phyloP scores from a whole-genome alignment of 768 basidiomycete genomes.

The Pleurotus djamor region DNA sequence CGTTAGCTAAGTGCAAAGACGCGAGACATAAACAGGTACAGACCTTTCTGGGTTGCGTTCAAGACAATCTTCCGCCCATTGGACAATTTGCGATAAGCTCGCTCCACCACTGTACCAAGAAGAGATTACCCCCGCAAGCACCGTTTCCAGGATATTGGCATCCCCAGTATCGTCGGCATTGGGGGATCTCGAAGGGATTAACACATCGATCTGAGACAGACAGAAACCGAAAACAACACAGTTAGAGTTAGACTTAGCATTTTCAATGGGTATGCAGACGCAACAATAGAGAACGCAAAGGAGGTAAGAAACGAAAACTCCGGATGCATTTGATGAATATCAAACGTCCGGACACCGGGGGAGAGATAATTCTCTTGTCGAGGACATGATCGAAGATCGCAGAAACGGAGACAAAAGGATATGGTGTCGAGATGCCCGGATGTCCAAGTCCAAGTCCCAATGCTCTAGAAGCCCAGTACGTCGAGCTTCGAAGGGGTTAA shows the following conservation, averaged over 20 bases:
- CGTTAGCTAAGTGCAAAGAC: too few relatives aligned
- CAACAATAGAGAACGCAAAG: background rate
- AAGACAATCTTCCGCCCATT: conserved; percentile 29
- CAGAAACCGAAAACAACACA: conserved; percentile 25
- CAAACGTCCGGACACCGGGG: too few relatives aligned
- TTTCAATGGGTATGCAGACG: background rate
- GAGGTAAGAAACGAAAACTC: background rate
- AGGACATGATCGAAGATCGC: too few relatives aligned
- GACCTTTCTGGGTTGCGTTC: conserved; percentile 24
- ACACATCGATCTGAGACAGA: conserved; percentile 51
- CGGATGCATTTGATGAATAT: too few relatives aligned
- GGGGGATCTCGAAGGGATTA: conserved; percentile 46
- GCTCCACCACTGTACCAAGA: conserved; percentile 29
- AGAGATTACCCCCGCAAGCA: background rate
- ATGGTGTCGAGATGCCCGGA: too few relatives aligned
- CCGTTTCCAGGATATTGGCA: background rate
- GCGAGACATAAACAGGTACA: background rate
- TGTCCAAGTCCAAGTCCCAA: too few relatives aligned
- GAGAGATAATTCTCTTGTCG: too few relatives aligned
- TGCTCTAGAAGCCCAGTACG: too few relatives aligned
- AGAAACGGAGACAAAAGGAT: too few relatives aligned
- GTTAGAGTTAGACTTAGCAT: background rate
- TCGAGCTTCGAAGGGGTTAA: too few relatives aligned
- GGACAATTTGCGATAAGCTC: conserved; percentile 40
- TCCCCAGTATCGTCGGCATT: background rate